These are phyloP conservation scores for Suhomyces taliae DNA, from an alignment of 1,139 yeast species.

Conservation along the genomic window DNA sequence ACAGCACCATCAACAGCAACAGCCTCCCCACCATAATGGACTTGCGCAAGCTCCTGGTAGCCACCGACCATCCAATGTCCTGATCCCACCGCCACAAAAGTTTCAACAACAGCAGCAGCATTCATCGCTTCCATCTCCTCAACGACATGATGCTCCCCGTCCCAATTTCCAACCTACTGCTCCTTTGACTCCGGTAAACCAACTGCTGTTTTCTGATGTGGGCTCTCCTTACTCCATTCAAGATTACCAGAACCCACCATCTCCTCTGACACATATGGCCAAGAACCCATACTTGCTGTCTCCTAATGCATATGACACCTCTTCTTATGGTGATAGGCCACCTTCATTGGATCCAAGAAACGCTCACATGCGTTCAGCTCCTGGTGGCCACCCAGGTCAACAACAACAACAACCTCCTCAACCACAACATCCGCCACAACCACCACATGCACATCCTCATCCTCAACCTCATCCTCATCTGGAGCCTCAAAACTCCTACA, in stretches of 20 bases:
- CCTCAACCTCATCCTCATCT: not conserved
- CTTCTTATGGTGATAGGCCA: not conserved
- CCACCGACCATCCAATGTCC: too few species aligned
- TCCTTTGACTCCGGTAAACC: constrained; percentile 13
- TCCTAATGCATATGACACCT: not conserved
- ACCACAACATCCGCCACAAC: not conserved
- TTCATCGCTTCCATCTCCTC: not conserved
- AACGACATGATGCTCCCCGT: not conserved
- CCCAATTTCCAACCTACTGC: not conserved
- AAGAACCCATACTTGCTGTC: not conserved
- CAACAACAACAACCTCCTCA: not conserved
- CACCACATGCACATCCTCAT: not conserved
- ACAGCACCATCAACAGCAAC: constrained; percentile 12
- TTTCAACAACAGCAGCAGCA: constrained; percentile 1
- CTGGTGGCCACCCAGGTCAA: not conserved
- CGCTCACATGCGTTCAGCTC: not conserved
- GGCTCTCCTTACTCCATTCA: constrained; percentile 14
- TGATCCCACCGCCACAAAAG: not conserved
- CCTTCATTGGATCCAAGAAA: not conserved
- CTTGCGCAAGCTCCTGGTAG: not conserved
- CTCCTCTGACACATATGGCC: not conserved
- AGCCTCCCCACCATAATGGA: not conserved
- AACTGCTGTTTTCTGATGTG: constrained; percentile 9
- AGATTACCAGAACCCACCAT: constrained; percentile 8
- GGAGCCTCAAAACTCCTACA: not conserved